Conservation (phyloP, 108 stramenopile genomes). For the Pinguiococcus pyrenoidosus region DNA sequence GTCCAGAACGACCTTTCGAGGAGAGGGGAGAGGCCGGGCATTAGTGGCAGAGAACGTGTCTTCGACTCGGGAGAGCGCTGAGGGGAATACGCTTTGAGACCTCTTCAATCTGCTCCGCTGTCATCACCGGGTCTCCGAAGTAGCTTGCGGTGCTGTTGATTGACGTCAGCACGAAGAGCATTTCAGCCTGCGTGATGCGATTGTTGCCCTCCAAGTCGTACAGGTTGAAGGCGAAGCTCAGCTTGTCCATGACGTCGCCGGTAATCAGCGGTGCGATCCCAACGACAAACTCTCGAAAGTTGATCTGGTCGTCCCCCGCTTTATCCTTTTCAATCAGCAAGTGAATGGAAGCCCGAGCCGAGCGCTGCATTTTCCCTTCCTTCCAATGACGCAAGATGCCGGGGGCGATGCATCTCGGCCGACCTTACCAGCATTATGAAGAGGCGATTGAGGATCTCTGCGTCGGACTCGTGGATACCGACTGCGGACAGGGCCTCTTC, state of each 20-base stretch:
- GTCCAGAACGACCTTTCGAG: slow-evolving; percentile 10
- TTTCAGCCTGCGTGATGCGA: slow-evolving; percentile 23
- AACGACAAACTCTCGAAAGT: slow-evolving; percentile 28
- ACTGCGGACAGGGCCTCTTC: slow-evolving; percentile 14
- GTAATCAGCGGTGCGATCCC: slow-evolving; percentile 27
- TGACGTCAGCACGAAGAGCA: slow-evolving; percentile 22
- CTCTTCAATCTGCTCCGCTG: slow-evolving; percentile 13
- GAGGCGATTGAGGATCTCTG: slow-evolving; percentile 26
- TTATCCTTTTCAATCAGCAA: slow-evolving; percentile 6
- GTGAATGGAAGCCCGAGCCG: too few relatives aligned
- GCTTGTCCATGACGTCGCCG: slow-evolving; percentile 22
- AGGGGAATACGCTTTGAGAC: not conserved
- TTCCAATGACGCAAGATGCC: not conserved
- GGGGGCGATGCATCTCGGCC: not conserved
- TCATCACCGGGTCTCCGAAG: slow-evolving; percentile 40
- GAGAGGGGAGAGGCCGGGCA: too few relatives aligned
- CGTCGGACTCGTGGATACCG: slow-evolving; percentile 25
- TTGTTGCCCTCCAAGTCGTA: slow-evolving; percentile 16
- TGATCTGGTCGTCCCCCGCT: slow-evolving; percentile 32
- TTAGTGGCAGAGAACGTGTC: too few relatives aligned
- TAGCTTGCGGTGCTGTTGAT: slow-evolving; percentile 37
- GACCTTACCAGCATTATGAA: slow-evolving; percentile 10
- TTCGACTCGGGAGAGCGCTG: too few relatives aligned
- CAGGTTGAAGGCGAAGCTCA: slow-evolving; percentile 22
- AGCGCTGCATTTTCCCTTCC: too few relatives aligned